Evolutionary conservation across 75 land plant genomes (phyloP).

Genomic region (Larix kaempferi): DNA sequence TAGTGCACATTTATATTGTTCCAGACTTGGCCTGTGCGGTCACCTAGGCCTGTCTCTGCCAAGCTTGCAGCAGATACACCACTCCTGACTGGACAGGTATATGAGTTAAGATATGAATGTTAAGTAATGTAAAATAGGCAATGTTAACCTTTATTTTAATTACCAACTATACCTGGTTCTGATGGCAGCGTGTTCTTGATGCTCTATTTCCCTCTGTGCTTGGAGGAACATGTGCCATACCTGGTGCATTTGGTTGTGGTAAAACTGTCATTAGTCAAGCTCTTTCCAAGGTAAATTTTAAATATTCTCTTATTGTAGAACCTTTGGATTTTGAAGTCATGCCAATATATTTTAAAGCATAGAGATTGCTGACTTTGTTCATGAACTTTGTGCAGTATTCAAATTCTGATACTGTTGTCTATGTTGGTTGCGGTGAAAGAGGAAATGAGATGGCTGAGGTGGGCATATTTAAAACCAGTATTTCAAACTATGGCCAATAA

Average conservation of each 20-base stretch:
- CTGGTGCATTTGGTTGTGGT: constrained; percentile 99
- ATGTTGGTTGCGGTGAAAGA: constrained; percentile 99
- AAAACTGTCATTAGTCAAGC: constrained; percentile 99
- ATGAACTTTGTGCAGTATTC: constrained; percentile 73
- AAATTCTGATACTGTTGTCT: constrained; percentile 95
- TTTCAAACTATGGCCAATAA: not conserved
- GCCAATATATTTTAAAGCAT: not conserved
- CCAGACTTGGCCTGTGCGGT: constrained; percentile 98
- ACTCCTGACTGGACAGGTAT: constrained; percentile 94
- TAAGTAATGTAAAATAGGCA: not conserved
- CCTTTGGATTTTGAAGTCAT: not conserved
- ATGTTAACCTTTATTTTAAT: constrained; percentile 6
- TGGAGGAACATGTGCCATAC: constrained; percentile 99
- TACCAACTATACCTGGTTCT: constrained; percentile 2
- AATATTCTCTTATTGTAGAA: not conserved
- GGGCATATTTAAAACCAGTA: not conserved
- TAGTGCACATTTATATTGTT: constrained; percentile 14
- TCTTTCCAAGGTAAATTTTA: constrained; percentile 81
- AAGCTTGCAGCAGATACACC: constrained; percentile 99
- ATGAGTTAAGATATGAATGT: not conserved
- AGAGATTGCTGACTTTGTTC: not conserved
- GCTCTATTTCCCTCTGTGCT: constrained; percentile 99
- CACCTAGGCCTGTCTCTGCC: constrained; percentile 92
- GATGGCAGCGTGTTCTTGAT: constrained; percentile 92
- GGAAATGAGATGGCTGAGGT: constrained; percentile 99